A percentile compares a stretch with the other conserved stretches of the same genome.
Evolutionary conservation across 306 rosid genomes (phyloP).

Genomic region (Corylus americana): DNA sequence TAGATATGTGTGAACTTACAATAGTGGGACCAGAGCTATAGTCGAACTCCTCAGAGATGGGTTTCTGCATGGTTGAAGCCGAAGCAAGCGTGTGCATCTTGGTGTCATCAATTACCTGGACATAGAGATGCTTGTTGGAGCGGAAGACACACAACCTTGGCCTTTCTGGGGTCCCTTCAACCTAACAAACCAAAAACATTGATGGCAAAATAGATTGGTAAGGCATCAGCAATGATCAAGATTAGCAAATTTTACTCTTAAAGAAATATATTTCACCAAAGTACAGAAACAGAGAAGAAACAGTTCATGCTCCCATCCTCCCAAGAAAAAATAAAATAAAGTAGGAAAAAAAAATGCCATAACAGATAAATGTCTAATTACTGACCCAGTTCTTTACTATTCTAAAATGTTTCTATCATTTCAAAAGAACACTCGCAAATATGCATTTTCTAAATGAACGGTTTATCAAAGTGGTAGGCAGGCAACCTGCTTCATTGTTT

Average conservation of each 20-base stretch:
- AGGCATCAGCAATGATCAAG: slow-evolving; percentile 16
- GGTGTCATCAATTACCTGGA: slow-evolving; percentile 94
- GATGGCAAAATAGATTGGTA: slow-evolving; percentile 16
- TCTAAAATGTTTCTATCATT: not conserved
- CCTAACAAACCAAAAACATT: slow-evolving; percentile 42
- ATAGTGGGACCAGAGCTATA: slow-evolving; percentile 78
- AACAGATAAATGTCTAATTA: not conserved
- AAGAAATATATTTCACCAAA: not conserved
- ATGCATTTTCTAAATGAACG: not conserved
- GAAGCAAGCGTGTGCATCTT: slow-evolving; percentile 94
- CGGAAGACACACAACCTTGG: slow-evolving; percentile 89
- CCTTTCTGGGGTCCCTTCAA: slow-evolving; percentile 95
- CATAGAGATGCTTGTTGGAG: slow-evolving; percentile 88
- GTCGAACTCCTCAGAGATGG: slow-evolving; percentile 68
- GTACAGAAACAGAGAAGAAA: not conserved
- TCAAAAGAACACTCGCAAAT: not conserved
- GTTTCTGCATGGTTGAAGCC: slow-evolving; percentile 86
- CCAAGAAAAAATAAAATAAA: not conserved
- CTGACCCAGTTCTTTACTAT: not conserved
- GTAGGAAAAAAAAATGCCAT: not conserved
- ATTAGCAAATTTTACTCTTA: slow-evolving; percentile 10
- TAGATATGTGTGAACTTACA: slow-evolving; percentile 49
- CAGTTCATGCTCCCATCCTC: slow-evolving; percentile 3
- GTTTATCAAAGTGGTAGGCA: not conserved
- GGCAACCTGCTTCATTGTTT: not conserved